Conservation (phyloP, 345 rosid species). For the Boechera stricta region DNA sequence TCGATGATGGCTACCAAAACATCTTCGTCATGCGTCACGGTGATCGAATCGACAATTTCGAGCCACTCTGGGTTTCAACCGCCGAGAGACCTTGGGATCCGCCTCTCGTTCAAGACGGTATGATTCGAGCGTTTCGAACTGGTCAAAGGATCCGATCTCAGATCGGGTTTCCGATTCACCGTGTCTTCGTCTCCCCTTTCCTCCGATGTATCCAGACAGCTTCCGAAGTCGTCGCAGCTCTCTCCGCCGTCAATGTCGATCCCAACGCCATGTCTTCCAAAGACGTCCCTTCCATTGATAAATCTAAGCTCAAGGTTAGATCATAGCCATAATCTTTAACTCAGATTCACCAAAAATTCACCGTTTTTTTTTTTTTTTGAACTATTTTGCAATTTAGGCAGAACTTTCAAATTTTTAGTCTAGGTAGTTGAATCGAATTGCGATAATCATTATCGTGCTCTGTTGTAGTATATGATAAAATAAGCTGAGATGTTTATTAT, state of each 20-base stretch:
- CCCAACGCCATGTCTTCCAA: slow-evolving; percentile 44
- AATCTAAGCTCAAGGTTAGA: slow-evolving; percentile 71
- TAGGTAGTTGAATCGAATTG: not conserved
- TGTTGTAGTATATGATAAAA: not conserved
- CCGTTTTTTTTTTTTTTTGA: not conserved
- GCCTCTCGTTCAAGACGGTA: slow-evolving; percentile 59
- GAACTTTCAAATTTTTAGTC: not conserved
- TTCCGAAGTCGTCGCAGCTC: slow-evolving; percentile 58
- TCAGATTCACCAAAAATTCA: not conserved
- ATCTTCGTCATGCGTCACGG: slow-evolving; percentile 94
- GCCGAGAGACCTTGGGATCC: slow-evolving; percentile 91
- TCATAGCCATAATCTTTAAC: not conserved
- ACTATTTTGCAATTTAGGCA: not conserved
- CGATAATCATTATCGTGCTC: not conserved
- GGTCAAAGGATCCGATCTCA: slow-evolving; percentile 56
- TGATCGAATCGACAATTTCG: slow-evolving; percentile 74
- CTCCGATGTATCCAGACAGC: slow-evolving; percentile 88
- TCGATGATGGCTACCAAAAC: slow-evolving; percentile 51
- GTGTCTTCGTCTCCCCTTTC: slow-evolving; percentile 88
- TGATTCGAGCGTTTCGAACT: slow-evolving; percentile 53
- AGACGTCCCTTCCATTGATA: slow-evolving; percentile 51
- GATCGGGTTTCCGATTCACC: slow-evolving; percentile 71
- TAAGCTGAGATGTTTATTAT: slow-evolving; percentile 8
- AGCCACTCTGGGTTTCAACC: slow-evolving; percentile 59
- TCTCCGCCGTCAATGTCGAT: slow-evolving; percentile 52